Evolutionary conservation across 2,329 filamentous ascomycete genomes (phyloP).

Genomic region (Fusarium subtropicale): DNA sequence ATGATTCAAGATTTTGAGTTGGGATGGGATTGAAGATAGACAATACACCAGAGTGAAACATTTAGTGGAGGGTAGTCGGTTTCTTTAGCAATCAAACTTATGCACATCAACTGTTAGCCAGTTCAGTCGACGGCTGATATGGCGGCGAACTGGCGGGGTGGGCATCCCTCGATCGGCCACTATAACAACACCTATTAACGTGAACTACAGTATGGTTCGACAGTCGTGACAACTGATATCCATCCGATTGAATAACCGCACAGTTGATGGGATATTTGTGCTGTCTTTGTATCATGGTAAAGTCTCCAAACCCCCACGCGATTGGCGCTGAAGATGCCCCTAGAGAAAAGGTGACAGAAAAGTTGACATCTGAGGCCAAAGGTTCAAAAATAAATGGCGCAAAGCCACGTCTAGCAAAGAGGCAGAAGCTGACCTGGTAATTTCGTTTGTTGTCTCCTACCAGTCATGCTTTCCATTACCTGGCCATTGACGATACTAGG

Average conservation of each 20-base stretch:
- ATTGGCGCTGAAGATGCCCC: constrained; percentile 20
- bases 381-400: background rate
- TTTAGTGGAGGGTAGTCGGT: constrained; percentile 9
- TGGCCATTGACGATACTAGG: background rate
- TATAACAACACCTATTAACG: constrained; percentile 1
- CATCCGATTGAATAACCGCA: constrained; percentile 5
- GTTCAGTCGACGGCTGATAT: constrained; percentile 16
- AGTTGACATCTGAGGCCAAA: background rate
- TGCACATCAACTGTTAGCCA: constrained; percentile 2
- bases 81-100: constrained; percentile 3
- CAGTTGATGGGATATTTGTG: background rate
- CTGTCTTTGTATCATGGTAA: constrained; percentile 4
- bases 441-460: background rate
- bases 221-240: constrained; percentile 10
- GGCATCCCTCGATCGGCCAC: constrained; percentile 18
- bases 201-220: constrained; percentile 14
- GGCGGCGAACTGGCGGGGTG: constrained; percentile 36
- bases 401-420: background rate
- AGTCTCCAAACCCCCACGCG: constrained; percentile 24
- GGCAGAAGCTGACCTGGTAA: background rate
- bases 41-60: background rate
- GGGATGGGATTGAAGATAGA: background rate
- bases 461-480: background rate
- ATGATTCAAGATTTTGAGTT: background rate
- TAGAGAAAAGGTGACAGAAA: background rate